Base-by-base conservation (phyloP, 495 filamentous ascomycete species). In the Cetradonia linearis region DNA sequence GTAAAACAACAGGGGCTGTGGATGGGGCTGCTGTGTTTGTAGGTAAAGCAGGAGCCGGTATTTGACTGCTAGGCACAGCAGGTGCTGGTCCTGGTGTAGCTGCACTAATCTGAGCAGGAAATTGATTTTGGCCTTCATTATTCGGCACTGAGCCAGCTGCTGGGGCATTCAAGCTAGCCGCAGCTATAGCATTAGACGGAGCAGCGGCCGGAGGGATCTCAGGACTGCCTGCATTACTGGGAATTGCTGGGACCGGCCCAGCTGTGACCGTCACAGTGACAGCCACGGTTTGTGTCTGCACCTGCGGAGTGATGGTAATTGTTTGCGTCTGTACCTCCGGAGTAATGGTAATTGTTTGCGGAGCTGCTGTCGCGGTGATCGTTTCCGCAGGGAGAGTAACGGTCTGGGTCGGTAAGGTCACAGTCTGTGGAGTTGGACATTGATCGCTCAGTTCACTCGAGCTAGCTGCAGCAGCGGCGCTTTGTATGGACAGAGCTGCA, bases 321-420 rank as follows among this genome's bases (percentile, higher is more conserved):
- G 40, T 58, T 58, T 58, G 40, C 1, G 56, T 58, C 38, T 58
- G 56, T n/a, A 46, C n/a, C 20, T 58, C 40, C 16, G 30, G 30
- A 48, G 42, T 48, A 20, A 60, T 30, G 9, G 52, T 55, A 20
- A 53, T 36, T 49, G 58, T 56, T 31, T 61, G 49, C 20, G 62
- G 50, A 50, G 59, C 33, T 20, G 62, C 58, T n/a, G 58, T 64
- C 7, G 61, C 34, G 27, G 62, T 64, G 50, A 64, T 53, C 34
- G 54, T 64, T 40, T 64, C 50, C 36, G 58, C 52, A 1, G 58
- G 58, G 25, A 61, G 38, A 46, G 62, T 64, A 40, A 61, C 46
- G 5, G 58, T 64, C n/a, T 55, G 38, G n/a, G 54, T 40, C 30
- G 62, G 62, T 28, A 61, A 37, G 14, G 62, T 64, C 10, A 64